These are phyloP conservation scores for Penicillium palitans DNA, from an alignment of 2,329 filamentous ascomycete genomes.

Conservation along the genomic window DNA sequence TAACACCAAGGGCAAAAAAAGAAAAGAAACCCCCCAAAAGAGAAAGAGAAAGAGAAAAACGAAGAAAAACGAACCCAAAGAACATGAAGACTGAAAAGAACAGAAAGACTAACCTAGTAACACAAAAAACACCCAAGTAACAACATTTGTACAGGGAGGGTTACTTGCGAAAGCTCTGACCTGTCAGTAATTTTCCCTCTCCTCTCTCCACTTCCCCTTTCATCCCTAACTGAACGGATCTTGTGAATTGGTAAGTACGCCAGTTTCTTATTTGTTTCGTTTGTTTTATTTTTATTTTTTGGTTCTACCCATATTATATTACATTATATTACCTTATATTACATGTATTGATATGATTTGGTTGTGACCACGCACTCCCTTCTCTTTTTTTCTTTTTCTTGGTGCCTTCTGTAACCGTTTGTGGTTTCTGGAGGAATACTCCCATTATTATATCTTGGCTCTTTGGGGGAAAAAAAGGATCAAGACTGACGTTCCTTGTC, in stretches of 20 bases:
- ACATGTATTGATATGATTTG: slow-evolving; percentile 1
- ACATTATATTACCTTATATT: slow-evolving; percentile 2
- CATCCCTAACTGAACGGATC: slow-evolving; percentile 24
- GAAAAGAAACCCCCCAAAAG: background rate
- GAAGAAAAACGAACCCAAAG: background rate
- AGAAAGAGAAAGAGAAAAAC: background rate
- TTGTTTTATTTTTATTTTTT: slow-evolving; percentile 2
- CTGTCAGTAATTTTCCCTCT: slow-evolving; percentile 23
- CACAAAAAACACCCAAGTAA: slow-evolving; percentile 1
- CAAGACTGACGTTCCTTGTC: background rate
- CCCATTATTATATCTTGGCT: slow-evolving; percentile 13
- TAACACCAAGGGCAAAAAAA: background rate
- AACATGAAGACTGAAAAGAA: background rate
- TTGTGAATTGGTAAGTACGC: slow-evolving; percentile 21
- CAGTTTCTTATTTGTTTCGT: slow-evolving; percentile 14
- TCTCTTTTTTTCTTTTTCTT: background rate
- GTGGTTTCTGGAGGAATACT: slow-evolving; percentile 5
- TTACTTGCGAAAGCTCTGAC: slow-evolving; percentile 7
- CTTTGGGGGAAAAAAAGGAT: background rate
- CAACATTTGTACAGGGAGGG: background rate
- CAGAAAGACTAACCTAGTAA: slow-evolving; percentile 5
- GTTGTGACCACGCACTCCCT: slow-evolving; percentile 26
- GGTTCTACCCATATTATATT: slow-evolving; percentile 3
- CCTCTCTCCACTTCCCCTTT: slow-evolving; percentile 28
- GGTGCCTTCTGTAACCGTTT: slow-evolving; percentile 2